phyloP scores from a whole-genome alignment of 306 rosid genomes.

The Glycine soja region DNA sequence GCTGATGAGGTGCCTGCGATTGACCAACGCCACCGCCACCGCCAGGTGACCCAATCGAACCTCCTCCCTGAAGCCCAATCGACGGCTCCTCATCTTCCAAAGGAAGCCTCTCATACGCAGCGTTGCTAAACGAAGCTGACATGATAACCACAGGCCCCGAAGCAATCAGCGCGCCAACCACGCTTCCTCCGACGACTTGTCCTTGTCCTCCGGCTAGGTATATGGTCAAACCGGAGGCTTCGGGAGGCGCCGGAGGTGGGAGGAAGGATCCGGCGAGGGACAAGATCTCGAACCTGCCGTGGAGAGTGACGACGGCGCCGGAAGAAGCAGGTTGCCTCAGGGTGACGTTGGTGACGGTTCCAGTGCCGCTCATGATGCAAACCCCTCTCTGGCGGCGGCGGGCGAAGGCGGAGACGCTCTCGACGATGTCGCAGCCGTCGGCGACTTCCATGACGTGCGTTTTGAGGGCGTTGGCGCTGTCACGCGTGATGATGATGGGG shows the following conservation, averaged over 20 bases:
- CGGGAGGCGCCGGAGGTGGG: constrained; percentile 94
- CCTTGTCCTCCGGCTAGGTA: constrained; percentile 95
- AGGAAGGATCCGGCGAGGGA: constrained; percentile 84
- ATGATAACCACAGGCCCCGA: constrained; percentile 92
- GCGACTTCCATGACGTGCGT: constrained; percentile 95
- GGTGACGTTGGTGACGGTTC: constrained; percentile 88
- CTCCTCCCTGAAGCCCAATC: constrained; percentile 59
- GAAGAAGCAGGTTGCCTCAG: constrained; percentile 88
- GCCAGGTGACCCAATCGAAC: constrained; percentile 69
- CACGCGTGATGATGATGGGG: constrained; percentile 92
- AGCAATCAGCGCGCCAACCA: constrained; percentile 75
- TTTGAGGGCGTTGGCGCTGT: constrained; percentile 92
- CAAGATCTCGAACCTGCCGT: constrained; percentile 91
- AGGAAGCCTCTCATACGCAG: constrained; percentile 94
- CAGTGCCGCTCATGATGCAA: constrained; percentile 92
- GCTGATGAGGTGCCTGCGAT: constrained; percentile 27
- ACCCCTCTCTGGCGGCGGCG: constrained; percentile 92
- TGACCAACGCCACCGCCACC: too few species aligned
- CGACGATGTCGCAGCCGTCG: constrained; percentile 90
- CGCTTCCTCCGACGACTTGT: constrained; percentile 95
- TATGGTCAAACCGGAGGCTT: constrained; percentile 82
- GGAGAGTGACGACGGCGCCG: constrained; percentile 80
- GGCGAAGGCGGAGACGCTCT: constrained; percentile 82
- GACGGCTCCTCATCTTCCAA: constrained; percentile 82
- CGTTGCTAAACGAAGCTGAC: constrained; percentile 98